A percentile compares a stretch with the other conserved stretches of the same genome.
phyloP scores from a whole-genome alignment of 805 yeast species.

The Kazachstania kunashirensis region DNA sequence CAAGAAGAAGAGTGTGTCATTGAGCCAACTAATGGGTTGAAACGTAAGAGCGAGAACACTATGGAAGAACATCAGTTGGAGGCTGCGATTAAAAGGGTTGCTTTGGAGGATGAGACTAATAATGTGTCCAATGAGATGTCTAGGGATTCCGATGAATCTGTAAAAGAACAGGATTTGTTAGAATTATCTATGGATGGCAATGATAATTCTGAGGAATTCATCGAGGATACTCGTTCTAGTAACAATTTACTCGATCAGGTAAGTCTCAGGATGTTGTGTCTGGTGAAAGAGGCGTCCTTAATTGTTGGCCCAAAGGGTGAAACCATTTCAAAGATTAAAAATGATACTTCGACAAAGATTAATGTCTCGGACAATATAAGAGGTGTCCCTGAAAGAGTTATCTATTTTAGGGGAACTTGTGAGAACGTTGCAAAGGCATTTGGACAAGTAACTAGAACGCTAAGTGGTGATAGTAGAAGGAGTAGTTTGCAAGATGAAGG shows the following conservation, averaged over 20 bases:
- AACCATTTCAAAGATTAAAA: conserved; percentile 53
- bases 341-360: conserved; percentile 51
- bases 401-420: conserved; percentile 63
- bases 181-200: not conserved
- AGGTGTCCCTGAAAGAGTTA: conserved; percentile 65
- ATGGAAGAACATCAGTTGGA: conserved; percentile 32
- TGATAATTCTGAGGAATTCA: conserved; percentile 9
- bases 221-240: not conserved
- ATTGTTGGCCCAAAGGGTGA: conserved; percentile 81
- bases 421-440: conserved; percentile 76
- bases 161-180: not conserved
- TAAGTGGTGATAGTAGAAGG: conserved; percentile 20
- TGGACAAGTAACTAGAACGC: conserved; percentile 59
- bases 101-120: conserved; percentile 48
- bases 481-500: not conserved
- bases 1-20: conserved; percentile 5
- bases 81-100: conserved; percentile 55
- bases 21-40: conserved; percentile 33
- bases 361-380: conserved; percentile 64
- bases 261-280: conserved; percentile 64
- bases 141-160: conserved; percentile 1
- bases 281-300: conserved; percentile 63
- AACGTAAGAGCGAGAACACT: conserved; percentile 60
- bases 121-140: conserved; percentile 8
- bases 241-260: conserved; percentile 35